These are phyloP conservation scores for Eimeria zaria DNA, from an alignment of 169 alveolate genomes.

Conservation along the genomic window DNA sequence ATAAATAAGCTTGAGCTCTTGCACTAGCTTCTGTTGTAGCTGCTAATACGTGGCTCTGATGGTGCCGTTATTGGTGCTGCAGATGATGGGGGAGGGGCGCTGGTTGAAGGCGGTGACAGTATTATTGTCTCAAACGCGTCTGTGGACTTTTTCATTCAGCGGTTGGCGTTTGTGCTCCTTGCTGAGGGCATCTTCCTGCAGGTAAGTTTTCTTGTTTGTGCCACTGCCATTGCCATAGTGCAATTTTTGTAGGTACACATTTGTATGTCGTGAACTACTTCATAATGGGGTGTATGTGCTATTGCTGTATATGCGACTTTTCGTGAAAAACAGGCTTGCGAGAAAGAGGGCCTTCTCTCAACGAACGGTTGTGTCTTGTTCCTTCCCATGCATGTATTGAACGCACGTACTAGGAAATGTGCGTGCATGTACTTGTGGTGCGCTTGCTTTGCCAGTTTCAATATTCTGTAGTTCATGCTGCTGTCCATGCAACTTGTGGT, in stretches of 20 bases:
- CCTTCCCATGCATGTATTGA: not conserved
- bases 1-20: not conserved
- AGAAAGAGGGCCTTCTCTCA: not conserved
- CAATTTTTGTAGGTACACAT: not conserved
- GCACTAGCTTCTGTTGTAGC: not conserved
- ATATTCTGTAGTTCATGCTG: not conserved
- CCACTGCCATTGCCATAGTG: not conserved
- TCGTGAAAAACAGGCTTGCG: not conserved
- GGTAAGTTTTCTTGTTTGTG: slow-evolving; percentile 34
- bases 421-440: not conserved
- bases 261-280: not conserved
- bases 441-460: not conserved
- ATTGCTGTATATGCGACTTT: not conserved
- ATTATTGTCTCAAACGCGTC: slow-evolving; percentile 53
- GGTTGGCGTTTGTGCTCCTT: slow-evolving; percentile 56
- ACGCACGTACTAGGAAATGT: not conserved
- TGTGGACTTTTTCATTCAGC: slow-evolving; percentile 79
- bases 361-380: not conserved
- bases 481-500: not conserved
- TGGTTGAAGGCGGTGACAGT: slow-evolving; percentile 48
- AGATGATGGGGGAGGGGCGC: slow-evolving; percentile 40
- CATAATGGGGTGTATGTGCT: not conserved
- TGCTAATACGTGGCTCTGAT: not conserved
- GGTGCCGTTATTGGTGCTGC: slow-evolving; percentile 13
- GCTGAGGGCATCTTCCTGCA: slow-evolving; percentile 81